Conservation (phyloP, 371 early-diverging fungal species). For the Mortierella sp. region DNA sequence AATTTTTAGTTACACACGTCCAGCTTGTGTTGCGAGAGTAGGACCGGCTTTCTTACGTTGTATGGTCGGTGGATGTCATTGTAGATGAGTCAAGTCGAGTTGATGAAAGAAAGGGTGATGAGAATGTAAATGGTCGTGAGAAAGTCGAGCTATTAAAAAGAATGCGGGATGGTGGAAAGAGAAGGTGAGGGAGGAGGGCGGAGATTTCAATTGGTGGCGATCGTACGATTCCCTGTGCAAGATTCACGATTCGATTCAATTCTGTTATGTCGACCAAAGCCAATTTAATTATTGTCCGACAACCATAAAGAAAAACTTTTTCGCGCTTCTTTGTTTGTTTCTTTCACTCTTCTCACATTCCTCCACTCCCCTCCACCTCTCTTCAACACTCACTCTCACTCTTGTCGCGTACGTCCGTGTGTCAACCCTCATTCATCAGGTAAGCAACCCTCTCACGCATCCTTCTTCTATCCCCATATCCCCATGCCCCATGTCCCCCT, state of each 20-base stretch:
- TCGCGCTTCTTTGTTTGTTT: background rate
- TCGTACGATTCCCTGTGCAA: background rate
- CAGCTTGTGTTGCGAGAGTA: background rate
- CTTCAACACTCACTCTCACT: background rate
- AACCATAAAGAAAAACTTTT: slow-evolving; percentile 7
- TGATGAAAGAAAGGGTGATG: background rate
- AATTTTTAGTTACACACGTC: background rate
- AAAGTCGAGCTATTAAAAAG: background rate
- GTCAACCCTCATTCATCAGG: background rate
- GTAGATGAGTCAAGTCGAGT: background rate
- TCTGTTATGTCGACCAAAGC: background rate
- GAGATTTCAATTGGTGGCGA: slow-evolving; percentile 1
- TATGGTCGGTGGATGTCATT: background rate
- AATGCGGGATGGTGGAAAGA: background rate
- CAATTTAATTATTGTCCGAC: too few species aligned
- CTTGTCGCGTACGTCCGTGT: background rate
- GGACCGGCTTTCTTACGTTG: background rate
- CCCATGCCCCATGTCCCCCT: background rate
- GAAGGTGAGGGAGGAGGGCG: background rate
- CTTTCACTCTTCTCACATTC: slow-evolving; percentile 10
- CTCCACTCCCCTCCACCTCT: background rate
- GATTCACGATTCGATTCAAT: background rate
- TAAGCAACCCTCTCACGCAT: background rate
- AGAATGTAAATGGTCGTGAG: background rate
- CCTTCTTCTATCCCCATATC: background rate